Evolutionary conservation across 2,329 filamentous ascomycete genomes (phyloP), one percentile per base, ranked within the genome.

Genomic region (Neofusicoccum umdonicola): DNA sequence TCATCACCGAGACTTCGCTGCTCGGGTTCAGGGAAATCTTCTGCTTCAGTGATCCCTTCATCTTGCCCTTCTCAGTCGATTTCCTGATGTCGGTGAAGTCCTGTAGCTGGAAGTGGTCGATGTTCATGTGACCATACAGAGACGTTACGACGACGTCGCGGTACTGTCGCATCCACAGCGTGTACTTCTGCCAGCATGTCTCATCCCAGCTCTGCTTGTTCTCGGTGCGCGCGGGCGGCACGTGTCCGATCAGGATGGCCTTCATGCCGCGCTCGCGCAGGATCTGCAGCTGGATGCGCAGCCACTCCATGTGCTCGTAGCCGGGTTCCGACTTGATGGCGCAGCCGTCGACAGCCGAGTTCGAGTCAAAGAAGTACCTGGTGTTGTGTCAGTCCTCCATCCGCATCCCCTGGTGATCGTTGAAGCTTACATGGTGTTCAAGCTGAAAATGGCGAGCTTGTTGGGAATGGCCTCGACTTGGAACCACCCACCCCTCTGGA

Each of bases 141-240:
- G 87, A 88, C 12, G 86, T 88, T 19, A 93, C 84, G 19, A 99
- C 84, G 42, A 99, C 89, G 75, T 99, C 95, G 39, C 95, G 90
- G 77, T 93, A 99, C 76, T 96, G 92, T 69, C 88, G 86, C 72
- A 94, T 80, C 92, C 93, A 98, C 3, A 98, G 80, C 0, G 92
- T 90, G 77, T 97, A 99, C 75, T 96, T 97, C 76, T 97, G 94
- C 93, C 94, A 99, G 79, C 95, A 99, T 0, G 91, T 93, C 81
- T 98, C 94, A 69, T 97, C 93, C 95, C 95, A 99, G 67, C 87
- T 88, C 72, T 87, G 86, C 82, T 98, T 98, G 78, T 88, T 90
- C 41, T 87, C 84, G 1, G 93, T 95, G 67, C 93, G 85, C 0
- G 93, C 94, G 0, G 95, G 95, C 1, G 95, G 93, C 3, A 99